Evolutionary conservation across 2,329 filamentous ascomycete genomes (phyloP).

Genomic region (Sporothrix humicola): DNA sequence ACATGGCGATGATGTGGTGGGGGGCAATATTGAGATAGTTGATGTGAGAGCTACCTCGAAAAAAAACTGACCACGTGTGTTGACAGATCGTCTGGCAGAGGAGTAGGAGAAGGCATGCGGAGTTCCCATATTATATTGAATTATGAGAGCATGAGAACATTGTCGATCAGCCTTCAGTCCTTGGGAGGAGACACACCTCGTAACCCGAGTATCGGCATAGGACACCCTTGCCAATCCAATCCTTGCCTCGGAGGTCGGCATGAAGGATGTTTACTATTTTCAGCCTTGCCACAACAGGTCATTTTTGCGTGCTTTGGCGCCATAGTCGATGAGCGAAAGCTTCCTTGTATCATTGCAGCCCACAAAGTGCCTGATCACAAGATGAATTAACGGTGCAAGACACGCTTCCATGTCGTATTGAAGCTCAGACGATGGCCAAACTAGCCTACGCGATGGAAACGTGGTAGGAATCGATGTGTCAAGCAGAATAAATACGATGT

Average conservation of each 20-base stretch:
- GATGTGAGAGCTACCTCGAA: not conserved
- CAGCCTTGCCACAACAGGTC: not conserved
- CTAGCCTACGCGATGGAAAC: too few relatives aligned
- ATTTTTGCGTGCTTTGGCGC: not conserved
- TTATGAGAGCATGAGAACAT: not conserved
- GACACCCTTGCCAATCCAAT: not conserved
- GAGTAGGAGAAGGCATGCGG: not conserved
- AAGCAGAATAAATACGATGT: too few relatives aligned
- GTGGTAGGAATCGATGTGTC: too few relatives aligned
- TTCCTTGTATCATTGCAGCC: too few relatives aligned
- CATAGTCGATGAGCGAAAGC: not conserved
- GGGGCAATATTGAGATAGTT: too few relatives aligned
- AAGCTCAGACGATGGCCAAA: too few relatives aligned
- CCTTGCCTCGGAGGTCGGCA: too few relatives aligned
- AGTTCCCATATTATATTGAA: constrained; percentile 17
- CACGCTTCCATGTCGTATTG: too few relatives aligned
- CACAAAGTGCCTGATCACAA: too few relatives aligned
- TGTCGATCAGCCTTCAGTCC: not conserved
- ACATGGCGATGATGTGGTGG: not conserved
- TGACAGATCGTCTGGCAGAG: too few relatives aligned
- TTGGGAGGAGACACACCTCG: not conserved
- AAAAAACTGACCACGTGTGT: too few relatives aligned
- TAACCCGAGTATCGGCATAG: not conserved
- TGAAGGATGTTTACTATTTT: not conserved
- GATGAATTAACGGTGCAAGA: too few relatives aligned